These are phyloP conservation scores for Candida ulmi DNA, from an alignment of 805 yeast genomes.

Conservation along the genomic window DNA sequence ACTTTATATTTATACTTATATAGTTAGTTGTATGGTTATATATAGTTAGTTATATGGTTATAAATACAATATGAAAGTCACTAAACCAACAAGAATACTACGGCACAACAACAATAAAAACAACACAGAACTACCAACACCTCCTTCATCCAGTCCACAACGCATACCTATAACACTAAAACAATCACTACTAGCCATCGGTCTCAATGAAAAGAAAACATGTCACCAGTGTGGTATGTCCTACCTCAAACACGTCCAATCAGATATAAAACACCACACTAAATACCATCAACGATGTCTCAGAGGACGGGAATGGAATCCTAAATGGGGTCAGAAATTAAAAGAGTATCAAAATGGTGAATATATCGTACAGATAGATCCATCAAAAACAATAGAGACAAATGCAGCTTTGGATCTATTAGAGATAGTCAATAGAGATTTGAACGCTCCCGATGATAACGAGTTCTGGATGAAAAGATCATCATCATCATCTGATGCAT, in stretches of 20 bases:
- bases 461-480: conserved; percentile 31
- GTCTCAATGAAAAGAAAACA: conserved; percentile 20
- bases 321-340: conserved; percentile 28
- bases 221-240: conserved; percentile 53
- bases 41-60: too few relatives aligned
- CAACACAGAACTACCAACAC: too few relatives aligned
- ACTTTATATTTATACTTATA: too few relatives aligned
- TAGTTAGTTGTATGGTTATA: too few relatives aligned
- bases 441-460: conserved; percentile 53
- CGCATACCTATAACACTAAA: too few relatives aligned
- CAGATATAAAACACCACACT: conserved; percentile 43
- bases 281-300: conserved; percentile 45
- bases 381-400: conserved; percentile 26
- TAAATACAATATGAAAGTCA: background rate
- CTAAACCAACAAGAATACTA: background rate
- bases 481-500: too few relatives aligned
- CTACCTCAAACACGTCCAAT: conserved; percentile 33
- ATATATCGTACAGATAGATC: conserved; percentile 31
- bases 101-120: too few relatives aligned
- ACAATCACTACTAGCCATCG: conserved; percentile 15
- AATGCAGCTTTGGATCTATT: conserved; percentile 35
- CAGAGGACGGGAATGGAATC: conserved; percentile 46
- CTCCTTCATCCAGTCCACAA: background rate
- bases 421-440: conserved; percentile 49
- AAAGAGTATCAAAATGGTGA: conserved; percentile 13